Evolutionary conservation across 352 stramenopile species (phyloP), one percentile per base, ranked within the genome.

Genomic region (Phytophthora niederhauseri): DNA sequence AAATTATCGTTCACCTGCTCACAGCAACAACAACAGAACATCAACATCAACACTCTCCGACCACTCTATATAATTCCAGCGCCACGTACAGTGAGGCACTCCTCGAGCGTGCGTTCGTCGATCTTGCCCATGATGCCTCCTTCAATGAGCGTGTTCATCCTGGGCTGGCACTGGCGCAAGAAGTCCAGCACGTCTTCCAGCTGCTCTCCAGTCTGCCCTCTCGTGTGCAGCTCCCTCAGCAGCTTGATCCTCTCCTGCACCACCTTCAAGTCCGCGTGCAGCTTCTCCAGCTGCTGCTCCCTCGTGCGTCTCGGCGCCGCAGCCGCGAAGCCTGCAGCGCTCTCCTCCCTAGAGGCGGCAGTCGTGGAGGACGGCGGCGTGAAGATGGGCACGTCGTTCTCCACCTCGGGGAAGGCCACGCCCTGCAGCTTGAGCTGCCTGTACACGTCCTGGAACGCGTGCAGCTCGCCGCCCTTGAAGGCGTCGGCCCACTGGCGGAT

Each of bases 61-160:
- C 24, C 24, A 26, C 24, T 4, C 24, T 26, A 26, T 26, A 26
- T 3, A 26, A 26, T 3, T 26, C 24, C 24, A 26, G 24, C 24
- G 24, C 41, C 19, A 69, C 81, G 31, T 65, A 95, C 88, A 52
- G 84, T 94, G n/a, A 96, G 77, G 62, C 89, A 96, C 60, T 88
- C 68, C 66, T 96, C 89, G 15, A 96, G 66, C 22, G 83, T 94
- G 20, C 71, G 70, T 53, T 96, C 89, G 64, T 94, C 83, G 56
- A 96, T 87, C 73, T 94, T 95, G 63, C 87, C 89, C 73, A 89
- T 88, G 48, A 96, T 77, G 0, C 89, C 89, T 55, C 87, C 89
- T 75, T 96, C 89, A 68, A 96, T 96, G 12, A 96, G 70, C 48
- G 87, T 91, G 69, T 96, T 96, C 86, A 96, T 96, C 50, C 89